Evolutionary conservation across 441 rosid species (phyloP), one percentile per base, ranked within the genome.

Genomic region (Cnidoscolus chayamansa): DNA sequence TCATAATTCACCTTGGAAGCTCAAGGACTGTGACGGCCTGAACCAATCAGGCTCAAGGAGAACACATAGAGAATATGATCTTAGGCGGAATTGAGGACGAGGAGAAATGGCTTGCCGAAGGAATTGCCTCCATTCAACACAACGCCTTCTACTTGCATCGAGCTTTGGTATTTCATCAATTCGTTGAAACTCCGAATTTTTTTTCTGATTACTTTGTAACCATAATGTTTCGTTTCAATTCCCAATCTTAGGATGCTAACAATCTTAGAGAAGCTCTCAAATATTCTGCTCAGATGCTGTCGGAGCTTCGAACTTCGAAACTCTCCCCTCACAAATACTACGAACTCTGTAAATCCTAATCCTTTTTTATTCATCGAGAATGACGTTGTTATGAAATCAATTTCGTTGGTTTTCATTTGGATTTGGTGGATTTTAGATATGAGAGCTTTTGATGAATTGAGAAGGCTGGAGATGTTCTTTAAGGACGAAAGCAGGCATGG

Each of bases 281-380:
- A 80, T 95, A 88, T 83, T 95, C 98, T 63, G 93, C 99, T 81
- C 97, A 88, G 87, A 93, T 95, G 99, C 87, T 95, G 2, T 89
- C 98, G 32, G 97, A 93, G 90, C 92, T 95, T 32, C 92, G 98
- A 63, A 95, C 97, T 76, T 91, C 98, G 45, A 93, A 92, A 86
- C 93, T 95, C 70, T 90, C 98, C 17, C 99, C 99, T 40, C 98
- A 90, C 57, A 95, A 90, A 82, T 93, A 95, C 84, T 95, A 91
- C 78, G 89, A 90, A 43, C 94, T 95, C 48, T 95, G 97, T 93
- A 80, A 87, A 15, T 35, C 67, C 11, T 15, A 9, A 48, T 69
- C 8, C 1, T 7, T 32, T 11, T 30, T 37, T 12, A 25, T 54
- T 10, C 4, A 7, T 70, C 16, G 3, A 25, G 0, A 17, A 1